Percentiles rank a stretch among this genome's conserved stretches.
Evolutionary conservation across 768 basidiomycete species (phyloP).

Genomic region (Tulasnella sp.): DNA sequence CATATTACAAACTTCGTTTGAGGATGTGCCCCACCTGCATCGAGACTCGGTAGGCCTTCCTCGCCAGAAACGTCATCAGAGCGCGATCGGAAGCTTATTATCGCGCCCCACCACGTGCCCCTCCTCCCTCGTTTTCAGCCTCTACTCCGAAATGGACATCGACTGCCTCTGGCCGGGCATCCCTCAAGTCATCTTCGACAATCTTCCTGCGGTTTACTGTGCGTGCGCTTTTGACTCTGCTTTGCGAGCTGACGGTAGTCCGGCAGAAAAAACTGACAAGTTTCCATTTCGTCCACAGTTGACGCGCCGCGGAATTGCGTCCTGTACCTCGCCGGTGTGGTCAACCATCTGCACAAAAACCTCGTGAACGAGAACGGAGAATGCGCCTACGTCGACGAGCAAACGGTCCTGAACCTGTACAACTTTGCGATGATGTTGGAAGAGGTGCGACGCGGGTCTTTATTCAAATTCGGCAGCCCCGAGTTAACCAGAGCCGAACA

Average conservation of each 20-base stretch:
- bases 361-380: slow-evolving; percentile 6
- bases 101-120: neutral
- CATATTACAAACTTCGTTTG: neutral
- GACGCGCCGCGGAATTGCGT: neutral
- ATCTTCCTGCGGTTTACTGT: neutral
- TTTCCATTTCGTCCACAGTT: neutral
- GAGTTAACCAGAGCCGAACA: no score
- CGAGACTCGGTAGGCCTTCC: neutral
- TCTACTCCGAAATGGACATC: neutral
- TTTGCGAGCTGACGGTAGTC: neutral
- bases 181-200: slow-evolving; percentile 3
- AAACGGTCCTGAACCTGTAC: neutral
- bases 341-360: neutral
- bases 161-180: neutral
- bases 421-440: neutral
- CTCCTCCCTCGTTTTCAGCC: neutral
- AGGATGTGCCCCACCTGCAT: slow-evolving; percentile 15
- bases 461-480: neutral
- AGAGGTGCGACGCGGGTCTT: neutral
- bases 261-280: no score
- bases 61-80: neutral
- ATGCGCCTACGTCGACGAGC: neutral
- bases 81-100: neutral
- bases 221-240: neutral
- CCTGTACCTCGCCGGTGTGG: neutral